A percentile compares a stretch with the other conserved stretches of the same genome.
Evolutionary conservation across 2,329 filamentous ascomycete species (phyloP).

Genomic region (Aurifilum marmelostoma): DNA sequence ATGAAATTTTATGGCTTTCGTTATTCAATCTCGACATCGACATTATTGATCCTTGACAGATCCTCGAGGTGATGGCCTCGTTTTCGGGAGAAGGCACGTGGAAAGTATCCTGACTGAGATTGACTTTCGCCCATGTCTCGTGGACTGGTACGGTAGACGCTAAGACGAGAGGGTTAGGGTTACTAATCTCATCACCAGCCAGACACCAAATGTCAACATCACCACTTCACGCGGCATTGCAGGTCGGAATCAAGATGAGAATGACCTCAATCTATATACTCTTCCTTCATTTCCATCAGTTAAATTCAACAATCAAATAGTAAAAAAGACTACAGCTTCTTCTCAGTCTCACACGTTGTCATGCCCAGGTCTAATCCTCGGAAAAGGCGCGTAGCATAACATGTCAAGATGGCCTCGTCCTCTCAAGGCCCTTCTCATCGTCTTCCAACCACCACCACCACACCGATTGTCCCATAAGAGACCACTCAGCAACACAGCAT

Average conservation of each 20-base stretch:
- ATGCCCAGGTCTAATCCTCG: background rate
- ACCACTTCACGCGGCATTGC: background rate
- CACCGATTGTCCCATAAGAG: background rate
- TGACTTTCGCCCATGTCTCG: no score
- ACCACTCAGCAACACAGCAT: conserved; percentile 17
- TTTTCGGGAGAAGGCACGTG: no score
- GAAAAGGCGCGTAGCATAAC: background rate
- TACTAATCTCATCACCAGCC: background rate
- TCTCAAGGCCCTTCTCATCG: background rate
- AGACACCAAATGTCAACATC: background rate
- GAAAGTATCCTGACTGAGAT: no score
- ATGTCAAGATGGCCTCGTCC: background rate
- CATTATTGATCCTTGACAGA: no score
- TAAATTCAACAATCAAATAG: background rate
- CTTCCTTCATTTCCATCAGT: background rate
- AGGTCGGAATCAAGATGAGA: background rate
- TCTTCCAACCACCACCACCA: background rate
- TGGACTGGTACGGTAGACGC: no score
- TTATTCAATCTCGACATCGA: no score
- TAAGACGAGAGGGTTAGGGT: no score
- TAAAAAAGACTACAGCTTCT: background rate
- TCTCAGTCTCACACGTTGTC: background rate
- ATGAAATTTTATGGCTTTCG: no score
- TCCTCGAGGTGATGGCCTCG: no score
- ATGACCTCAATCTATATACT: background rate